Conservation (phyloP, 495 filamentous ascomycete genomes). For the Margaritispora aquatica region DNA sequence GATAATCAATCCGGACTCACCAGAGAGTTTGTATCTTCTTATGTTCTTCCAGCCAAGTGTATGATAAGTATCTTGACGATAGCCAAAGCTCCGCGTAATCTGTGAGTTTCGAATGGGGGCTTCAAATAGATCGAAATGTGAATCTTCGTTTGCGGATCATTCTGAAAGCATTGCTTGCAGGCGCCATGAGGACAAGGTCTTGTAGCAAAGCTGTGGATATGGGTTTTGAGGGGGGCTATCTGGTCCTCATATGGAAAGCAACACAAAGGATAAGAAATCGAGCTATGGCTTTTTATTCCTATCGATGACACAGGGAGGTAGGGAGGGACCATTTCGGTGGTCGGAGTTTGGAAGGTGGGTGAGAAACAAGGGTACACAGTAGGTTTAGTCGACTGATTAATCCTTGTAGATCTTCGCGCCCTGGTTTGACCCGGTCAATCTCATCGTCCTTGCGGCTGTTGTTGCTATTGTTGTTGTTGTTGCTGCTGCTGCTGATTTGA, state of each 20-base stretch:
- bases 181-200: constrained; percentile 15
- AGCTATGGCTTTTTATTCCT: neutral
- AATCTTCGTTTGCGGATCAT: constrained; percentile 26
- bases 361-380: neutral
- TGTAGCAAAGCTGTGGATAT: constrained; percentile 17
- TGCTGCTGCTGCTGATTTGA: neutral
- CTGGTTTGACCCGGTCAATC: neutral
- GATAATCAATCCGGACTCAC: constrained; percentile 2
- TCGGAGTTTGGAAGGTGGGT: constrained; percentile 7
- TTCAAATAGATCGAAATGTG: constrained; percentile 23
- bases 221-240: neutral
- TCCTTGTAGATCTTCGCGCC: constrained; percentile 13
- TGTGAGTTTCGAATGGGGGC: constrained; percentile 8
- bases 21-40: constrained; percentile 9
- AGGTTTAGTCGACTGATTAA: neutral
- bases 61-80: neutral
- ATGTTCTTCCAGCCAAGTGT: neutral
- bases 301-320: constrained; percentile 5
- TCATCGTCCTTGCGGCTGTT: neutral
- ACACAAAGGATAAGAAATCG: neutral
- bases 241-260: neutral
- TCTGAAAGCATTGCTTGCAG: constrained; percentile 17
- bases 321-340: constrained; percentile 14
- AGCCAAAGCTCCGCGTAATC: constrained; percentile 5
- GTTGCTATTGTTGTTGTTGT: constrained; percentile 8